These are phyloP conservation scores for Penicillium ucsense DNA, from an alignment of 495 filamentous ascomycete species.

Conservation along the genomic window DNA sequence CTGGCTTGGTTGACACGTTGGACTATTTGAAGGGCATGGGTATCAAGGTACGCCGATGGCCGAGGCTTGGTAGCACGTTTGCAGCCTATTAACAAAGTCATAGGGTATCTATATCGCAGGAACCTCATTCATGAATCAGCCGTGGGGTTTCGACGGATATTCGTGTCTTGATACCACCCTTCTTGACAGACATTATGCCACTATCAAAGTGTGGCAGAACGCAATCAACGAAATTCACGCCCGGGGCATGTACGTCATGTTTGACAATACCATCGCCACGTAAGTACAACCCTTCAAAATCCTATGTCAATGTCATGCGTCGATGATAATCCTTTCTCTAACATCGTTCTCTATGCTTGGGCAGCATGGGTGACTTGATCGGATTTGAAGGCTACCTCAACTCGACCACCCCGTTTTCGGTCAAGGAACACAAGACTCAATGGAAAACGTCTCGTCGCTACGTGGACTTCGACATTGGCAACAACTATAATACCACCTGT, in stretches of 20 bases:
- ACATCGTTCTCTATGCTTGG: neutral
- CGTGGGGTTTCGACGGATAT: slow-evolving; percentile 60
- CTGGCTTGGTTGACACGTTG: slow-evolving; percentile 52
- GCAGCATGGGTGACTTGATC: slow-evolving; percentile 54
- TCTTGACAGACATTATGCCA: slow-evolving; percentile 58
- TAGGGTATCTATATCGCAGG: slow-evolving; percentile 61
- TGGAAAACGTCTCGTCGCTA: slow-evolving; percentile 52
- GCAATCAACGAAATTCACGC: slow-evolving; percentile 55
- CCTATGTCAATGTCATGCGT: neutral
- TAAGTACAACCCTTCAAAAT: slow-evolving; percentile 22
- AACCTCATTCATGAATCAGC: slow-evolving; percentile 58
- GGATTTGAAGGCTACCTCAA: slow-evolving; percentile 61
- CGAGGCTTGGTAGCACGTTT: too few relatives aligned
- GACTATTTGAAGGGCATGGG: slow-evolving; percentile 71
- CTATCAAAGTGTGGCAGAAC: slow-evolving; percentile 50
- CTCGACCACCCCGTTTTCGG: slow-evolving; percentile 48
- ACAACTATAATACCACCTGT: slow-evolving; percentile 48
- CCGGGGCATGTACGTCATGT: slow-evolving; percentile 58
- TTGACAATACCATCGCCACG: slow-evolving; percentile 66
- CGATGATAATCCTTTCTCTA: too few relatives aligned
- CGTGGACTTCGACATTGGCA: slow-evolving; percentile 50
- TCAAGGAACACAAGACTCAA: slow-evolving; percentile 43
- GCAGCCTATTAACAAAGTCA: neutral
- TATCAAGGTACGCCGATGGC: slow-evolving; percentile 44
- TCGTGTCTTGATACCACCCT: slow-evolving; percentile 59